These are phyloP conservation scores for Medakamo hakoo DNA, from an alignment of 139 green algal species.

Conservation along the genomic window DNA sequence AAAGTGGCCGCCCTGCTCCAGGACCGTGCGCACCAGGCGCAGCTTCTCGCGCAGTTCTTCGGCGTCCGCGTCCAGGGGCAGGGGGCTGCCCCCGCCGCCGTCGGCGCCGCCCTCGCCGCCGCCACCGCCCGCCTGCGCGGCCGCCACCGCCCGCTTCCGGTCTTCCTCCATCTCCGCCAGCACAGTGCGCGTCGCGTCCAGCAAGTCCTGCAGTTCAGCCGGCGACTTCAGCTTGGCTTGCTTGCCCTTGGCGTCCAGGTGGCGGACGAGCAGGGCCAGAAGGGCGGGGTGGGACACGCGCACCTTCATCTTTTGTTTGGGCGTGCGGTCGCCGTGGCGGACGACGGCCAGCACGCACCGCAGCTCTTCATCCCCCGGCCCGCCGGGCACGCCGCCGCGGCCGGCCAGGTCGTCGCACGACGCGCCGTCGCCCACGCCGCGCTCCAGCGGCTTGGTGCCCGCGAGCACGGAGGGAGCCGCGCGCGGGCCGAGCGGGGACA, in stretches of 20 bases:
- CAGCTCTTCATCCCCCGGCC: conserved; percentile 53
- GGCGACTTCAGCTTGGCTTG: conserved; percentile 96
- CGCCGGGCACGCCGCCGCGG: neutral
- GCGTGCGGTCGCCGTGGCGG: conserved; percentile 78
- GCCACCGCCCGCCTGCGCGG: no score
- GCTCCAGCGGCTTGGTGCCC: neutral
- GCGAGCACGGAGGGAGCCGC: no score
- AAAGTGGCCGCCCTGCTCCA: conserved; percentile 67
- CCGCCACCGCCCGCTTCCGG: neutral
- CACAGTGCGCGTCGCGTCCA: conserved; percentile 64
- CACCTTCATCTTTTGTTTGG: conserved; percentile 99
- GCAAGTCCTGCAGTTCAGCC: conserved; percentile 76
- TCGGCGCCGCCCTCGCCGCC: neutral
- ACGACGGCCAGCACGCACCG: conserved; percentile 87
- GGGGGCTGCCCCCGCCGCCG: neutral
- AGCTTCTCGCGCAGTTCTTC: conserved; percentile 75
- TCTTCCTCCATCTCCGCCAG: conserved; percentile 36
- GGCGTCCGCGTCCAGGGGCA: conserved; percentile 14
- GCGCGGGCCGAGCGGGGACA: no score
- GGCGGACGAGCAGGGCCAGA: conserved; percentile 67
- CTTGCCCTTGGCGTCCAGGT: conserved; percentile 79
- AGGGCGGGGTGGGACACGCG: conserved; percentile 56
- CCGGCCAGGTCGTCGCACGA: conserved; percentile 8
- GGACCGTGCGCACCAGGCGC: conserved; percentile 64
- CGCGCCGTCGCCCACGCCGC: conserved; percentile 4